Base-by-base conservation (phyloP, 2,329 filamentous ascomycete genomes). In the Plenodomus lindquistii region DNA sequence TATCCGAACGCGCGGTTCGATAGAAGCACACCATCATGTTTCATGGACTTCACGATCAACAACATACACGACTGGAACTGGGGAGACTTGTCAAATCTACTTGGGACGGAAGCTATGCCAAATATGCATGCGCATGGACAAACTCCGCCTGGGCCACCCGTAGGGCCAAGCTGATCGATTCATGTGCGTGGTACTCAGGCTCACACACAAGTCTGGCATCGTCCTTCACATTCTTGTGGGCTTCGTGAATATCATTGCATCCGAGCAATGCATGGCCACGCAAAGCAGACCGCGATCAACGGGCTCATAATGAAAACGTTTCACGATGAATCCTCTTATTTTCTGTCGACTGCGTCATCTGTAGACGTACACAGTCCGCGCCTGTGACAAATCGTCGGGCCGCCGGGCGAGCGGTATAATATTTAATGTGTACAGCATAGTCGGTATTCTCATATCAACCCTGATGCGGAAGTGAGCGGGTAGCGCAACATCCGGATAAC, bases 51-150 rank as follows among this genome's bases (percentile, higher is more conserved):
- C 45, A 66, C 65, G 6, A 62, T 70, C 21, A 67, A 64, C 44
- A 67, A 67, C 20, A 68, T 71, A 8, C 58, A 69, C 9, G 66
- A 70, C 29, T 71, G 68, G 68, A 66, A 66, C 19, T 71, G 68
- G 68, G 63, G 53, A 10, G 66, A 71, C 44, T 38, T 71, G 37
- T 65, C 63, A 2, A 62, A 48, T 42, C 50, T 71, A 27, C 49
- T 70, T 8, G 60, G 62, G 2, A 45, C 55, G 5, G 59, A 65
- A 19, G 56, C 48, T 20, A 39, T 54, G 17, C 54, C 56, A 3
- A 54, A 48, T 37, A 43, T 44, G 13, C 50, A 48, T 37, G 27
- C 35, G 21, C 46, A 49, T 24, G 19, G 40, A n/a, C 49, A 54
- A 17, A 36, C 46, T 29, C 38, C 42, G n/a, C 38, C 41, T n/a